Base-by-base conservation (phyloP, 108 stramenopile genomes). In the Schizochytrium sp. region DNA sequence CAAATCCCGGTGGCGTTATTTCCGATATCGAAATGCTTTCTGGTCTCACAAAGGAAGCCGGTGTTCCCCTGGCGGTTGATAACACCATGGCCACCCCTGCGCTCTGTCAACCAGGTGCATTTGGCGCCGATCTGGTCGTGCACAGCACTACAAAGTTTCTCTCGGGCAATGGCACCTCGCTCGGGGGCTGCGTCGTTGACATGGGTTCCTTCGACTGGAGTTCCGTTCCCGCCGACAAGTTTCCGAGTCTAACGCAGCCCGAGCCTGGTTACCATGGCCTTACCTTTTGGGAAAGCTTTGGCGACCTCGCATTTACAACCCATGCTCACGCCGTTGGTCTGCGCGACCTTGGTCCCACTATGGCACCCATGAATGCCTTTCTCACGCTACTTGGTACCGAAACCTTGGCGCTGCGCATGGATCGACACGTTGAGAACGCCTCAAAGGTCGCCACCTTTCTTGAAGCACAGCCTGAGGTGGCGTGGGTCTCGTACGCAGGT, bases 171-270 rank as follows among this genome's bases (percentile, higher is more conserved):
- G 63, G 89, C 41, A 88, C 45, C 25, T 48, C 60, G 19, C 18
- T 90, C 63, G 87, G 90, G 2, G 87, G 87, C 0, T 41, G 60
- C 45, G 34, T 87, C 16, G 53, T 90, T 28, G 90, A 92, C 63
- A 45, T 83, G 47, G 76, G 76, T 4, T 25, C 47, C 12, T 83
- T 83, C n/a, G 51, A 83, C 76, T 83, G 76, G 76, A 51, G 76
- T 21, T 8, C 19, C 14, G 23, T 28, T 57, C 87, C 87, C 18
- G 76, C 47, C 23, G 63, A 69, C 63, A 83, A 83, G 25, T 83
- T 51, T 4, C 76, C 76, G 76, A 51, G 47, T 83, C 51, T 83
- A 1, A 83, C 76, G n/a, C 51, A 45, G n/a, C 76, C 76, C n/a
- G 76, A 83, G 76, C 44, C 44, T 12, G 76, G 47, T 21, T 83